A percentile compares a stretch with the other conserved stretches of the same genome.
Evolutionary conservation across 2,329 filamentous ascomycete genomes (phyloP).

Genomic region (Acephala macrosclerotiorum): DNA sequence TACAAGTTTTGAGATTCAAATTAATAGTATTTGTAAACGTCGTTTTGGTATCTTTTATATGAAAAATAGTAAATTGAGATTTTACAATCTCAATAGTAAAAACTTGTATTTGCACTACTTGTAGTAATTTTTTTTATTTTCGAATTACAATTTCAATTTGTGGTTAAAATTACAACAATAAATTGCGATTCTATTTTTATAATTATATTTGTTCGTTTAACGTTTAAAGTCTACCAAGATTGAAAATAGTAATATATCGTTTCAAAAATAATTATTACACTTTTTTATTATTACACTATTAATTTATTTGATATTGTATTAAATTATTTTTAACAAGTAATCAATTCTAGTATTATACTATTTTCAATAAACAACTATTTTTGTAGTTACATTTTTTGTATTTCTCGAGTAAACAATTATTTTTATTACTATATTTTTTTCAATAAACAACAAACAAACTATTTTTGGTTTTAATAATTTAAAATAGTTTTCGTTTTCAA

Average conservation of each 20-base stretch:
- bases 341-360: conserved; percentile 25
- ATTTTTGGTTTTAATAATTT: background rate
- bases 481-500: conserved; percentile 10
- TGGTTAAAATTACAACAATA: conserved; percentile 19
- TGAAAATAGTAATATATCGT: background rate
- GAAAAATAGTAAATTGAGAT: too few species aligned
- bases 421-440: conserved; percentile 20
- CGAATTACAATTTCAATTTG: conserved; percentile 25
- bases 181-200: background rate
- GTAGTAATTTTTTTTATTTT: conserved; percentile 23
- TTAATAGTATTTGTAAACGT: conserved; percentile 21
- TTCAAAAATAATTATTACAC: background rate
- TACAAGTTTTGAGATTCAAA: conserved; percentile 24
- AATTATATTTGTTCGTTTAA: background rate
- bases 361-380: conserved; percentile 26
- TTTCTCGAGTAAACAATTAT: conserved; percentile 21
- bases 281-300: conserved; percentile 22
- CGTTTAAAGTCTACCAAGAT: background rate
- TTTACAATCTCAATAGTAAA: conserved; percentile 13
- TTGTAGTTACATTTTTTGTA: conserved; percentile 21
- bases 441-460: conserved; percentile 11
- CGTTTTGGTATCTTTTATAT: conserved; percentile 13
- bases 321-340: conserved; percentile 24
- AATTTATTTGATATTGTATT: conserved; percentile 22
- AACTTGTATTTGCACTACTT: conserved; percentile 7